A percentile compares a stretch with the other conserved stretches of the same genome.
Conservation (phyloP, 202 grass and related monocot genomes). For the Panicum virgatum region DNA sequence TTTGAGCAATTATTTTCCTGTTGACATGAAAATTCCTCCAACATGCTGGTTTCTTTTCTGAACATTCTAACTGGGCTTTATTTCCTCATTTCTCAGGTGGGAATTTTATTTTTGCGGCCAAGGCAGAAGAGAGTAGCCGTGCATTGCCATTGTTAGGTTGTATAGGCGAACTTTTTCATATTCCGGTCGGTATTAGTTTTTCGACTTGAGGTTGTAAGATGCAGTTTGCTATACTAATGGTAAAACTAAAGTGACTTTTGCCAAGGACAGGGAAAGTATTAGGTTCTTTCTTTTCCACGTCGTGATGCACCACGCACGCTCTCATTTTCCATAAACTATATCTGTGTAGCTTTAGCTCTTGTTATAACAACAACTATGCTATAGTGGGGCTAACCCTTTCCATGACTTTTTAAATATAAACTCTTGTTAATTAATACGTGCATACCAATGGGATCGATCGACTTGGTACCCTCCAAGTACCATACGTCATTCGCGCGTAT, state of each 20-base stretch:
- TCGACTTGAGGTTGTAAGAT: constrained; percentile 7
- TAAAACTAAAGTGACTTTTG: constrained; percentile 48
- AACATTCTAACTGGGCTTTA: neutral
- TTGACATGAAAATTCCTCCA: too few species aligned
- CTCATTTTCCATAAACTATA: constrained; percentile 1
- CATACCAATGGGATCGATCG: constrained; percentile 11
- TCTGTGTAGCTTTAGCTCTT: neutral
- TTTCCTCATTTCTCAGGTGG: neutral
- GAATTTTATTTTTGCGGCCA: neutral
- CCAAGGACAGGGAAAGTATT: constrained; percentile 37
- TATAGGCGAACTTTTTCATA: neutral
- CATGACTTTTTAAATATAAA: neutral
- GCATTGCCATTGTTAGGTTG: neutral
- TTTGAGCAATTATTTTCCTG: too few species aligned
- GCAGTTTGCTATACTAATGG: constrained; percentile 29
- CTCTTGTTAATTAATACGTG: constrained; percentile 21
- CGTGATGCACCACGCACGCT: constrained; percentile 42
- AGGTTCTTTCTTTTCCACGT: constrained; percentile 54
- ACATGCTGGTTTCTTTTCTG: neutral
- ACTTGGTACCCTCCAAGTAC: neutral
- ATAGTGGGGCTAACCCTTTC: constrained; percentile 33
- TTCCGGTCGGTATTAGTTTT: constrained; percentile 14
- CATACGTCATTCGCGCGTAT: constrained; percentile 33
- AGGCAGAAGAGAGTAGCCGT: neutral
- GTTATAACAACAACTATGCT: neutral